Base-by-base conservation (phyloP, 208 protist genomes). In the Dictyostelium gargantuum region DNA sequence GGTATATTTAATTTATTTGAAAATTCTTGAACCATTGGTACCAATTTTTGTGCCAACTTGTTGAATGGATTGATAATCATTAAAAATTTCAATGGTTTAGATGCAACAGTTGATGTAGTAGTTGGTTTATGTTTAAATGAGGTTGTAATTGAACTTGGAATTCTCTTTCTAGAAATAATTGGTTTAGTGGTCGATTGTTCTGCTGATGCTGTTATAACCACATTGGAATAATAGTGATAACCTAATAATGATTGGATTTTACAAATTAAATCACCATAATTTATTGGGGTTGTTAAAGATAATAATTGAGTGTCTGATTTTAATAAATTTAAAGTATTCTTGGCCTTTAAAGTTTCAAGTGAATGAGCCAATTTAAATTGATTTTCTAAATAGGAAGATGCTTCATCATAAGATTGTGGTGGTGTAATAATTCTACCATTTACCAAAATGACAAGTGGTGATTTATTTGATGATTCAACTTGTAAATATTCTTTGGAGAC, bases 41-140 rank as follows among this genome's bases (percentile, higher is more conserved):
- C 93, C 5, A 98, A 75, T 42, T 97, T 86, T 91, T 99, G 98
- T 17, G 98, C 97, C 4, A 93, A 91, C 32, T 95, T 96, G 40
- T 95, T 96, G 9, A 98, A 95, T 35, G 98, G 98, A 91, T 99
- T 96, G 50, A 99, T 63, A 13, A 99, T 86, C n/a, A 96, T 94
- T 15, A 85, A 63, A 19, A 95, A 80, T 70, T 58, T 32, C 6
- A 85, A 75, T 42, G 68, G 44, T 15, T 6, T 4, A 17, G 32
- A 6, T 5, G n/a, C 13, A 40, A 8, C 3, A 1, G 17, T 2
- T 40, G 19, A 8, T 29, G 26, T 23, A 2, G 8, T 10, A 26
- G 44, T 1, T 52, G 84, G 52, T 35, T n/a, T 19, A 56, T 80
- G 48, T 4, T 2, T 80, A 29, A 91, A 91, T 56, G 84, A 91